Percentiles rank a stretch among this genome's conserved stretches.
Evolutionary conservation across 192 early-diverging fungal genomes (phyloP).

Genomic region (Coemansia asiatica): DNA sequence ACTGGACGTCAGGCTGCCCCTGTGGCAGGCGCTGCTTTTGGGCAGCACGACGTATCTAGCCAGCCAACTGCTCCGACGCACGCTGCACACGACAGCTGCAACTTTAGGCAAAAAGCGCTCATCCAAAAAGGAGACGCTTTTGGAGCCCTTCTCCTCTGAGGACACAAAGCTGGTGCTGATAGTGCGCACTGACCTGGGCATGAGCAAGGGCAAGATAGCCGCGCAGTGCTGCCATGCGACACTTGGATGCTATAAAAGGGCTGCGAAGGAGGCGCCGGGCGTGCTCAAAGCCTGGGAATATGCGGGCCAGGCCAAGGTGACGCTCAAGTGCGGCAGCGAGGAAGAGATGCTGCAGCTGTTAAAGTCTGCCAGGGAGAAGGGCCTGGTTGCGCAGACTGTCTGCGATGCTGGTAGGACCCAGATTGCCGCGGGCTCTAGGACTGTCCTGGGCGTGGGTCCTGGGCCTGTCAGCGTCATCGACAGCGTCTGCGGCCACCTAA

Average conservation of each 20-base stretch:
- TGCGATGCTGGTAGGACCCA: conserved; percentile 81
- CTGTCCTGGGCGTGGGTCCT: conserved; percentile 93
- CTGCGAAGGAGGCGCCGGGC: conserved; percentile 51
- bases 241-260: conserved; percentile 75
- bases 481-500: conserved; percentile 58
- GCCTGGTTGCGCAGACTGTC: conserved; percentile 61
- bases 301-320: conserved; percentile 83
- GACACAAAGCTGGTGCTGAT: conserved; percentile 67
- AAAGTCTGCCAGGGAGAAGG: conserved; percentile 16
- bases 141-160: conserved; percentile 10
- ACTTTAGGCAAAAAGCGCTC: conserved; percentile 50
- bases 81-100: not conserved
- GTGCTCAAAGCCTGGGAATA: conserved; percentile 67
- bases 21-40: conserved; percentile 40
- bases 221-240: conserved; percentile 95
- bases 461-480: conserved; percentile 60
- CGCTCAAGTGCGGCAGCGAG: conserved; percentile 74
- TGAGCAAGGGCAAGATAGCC: conserved; percentile 93
- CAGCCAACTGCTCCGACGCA: conserved; percentile 8
- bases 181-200: conserved; percentile 85
- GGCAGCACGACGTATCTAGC: conserved; percentile 16
- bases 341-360: conserved; percentile 61
- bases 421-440: conserved; percentile 83
- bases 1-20: conserved; percentile 8
- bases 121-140: conserved; percentile 25